These are phyloP conservation scores for Fusarium caatingaense DNA, from an alignment of 2,329 filamentous ascomycete genomes.

Conservation along the genomic window DNA sequence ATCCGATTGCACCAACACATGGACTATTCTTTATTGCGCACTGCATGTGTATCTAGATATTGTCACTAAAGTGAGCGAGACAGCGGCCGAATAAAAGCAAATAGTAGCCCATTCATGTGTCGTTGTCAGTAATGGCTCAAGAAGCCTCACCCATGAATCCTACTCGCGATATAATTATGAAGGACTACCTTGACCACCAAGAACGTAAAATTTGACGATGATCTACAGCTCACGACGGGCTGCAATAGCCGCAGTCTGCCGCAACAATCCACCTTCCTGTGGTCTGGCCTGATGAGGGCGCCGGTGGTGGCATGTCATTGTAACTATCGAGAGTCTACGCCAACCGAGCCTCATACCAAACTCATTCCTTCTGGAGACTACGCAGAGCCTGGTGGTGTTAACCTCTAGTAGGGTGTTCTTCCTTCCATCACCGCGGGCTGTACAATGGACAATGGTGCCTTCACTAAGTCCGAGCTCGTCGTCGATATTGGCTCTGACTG, in stretches of 20 bases:
- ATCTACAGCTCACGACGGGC: too few relatives aligned
- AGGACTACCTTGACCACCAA: too few relatives aligned
- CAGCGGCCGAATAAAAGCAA: rapidly evolving
- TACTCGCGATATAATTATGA: neutral
- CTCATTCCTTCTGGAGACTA: neutral
- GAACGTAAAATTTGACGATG: too few relatives aligned
- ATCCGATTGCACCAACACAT: rapidly evolving
- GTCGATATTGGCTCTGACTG: neutral
- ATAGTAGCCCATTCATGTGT: neutral
- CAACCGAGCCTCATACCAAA: rapidly evolving
- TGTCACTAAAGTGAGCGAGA: rapidly evolving
- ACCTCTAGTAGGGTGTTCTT: neutral
- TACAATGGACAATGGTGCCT: neutral
- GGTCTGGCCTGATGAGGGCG: too few relatives aligned
- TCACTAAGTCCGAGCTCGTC: neutral
- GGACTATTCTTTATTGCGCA: neutral
- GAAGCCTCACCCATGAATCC: neutral
- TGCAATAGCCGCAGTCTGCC: rapidly evolving
- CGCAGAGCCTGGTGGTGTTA: neutral
- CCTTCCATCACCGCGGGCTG: neutral
- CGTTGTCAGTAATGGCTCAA: neutral
- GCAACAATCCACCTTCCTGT: too few relatives aligned
- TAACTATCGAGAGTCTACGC: rapidly evolving
- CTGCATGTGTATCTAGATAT: rapidly evolving
- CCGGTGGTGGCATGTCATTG: too few relatives aligned